Base-by-base conservation (phyloP, 257 asterid genomes). In the Mitragyna speciosa region DNA sequence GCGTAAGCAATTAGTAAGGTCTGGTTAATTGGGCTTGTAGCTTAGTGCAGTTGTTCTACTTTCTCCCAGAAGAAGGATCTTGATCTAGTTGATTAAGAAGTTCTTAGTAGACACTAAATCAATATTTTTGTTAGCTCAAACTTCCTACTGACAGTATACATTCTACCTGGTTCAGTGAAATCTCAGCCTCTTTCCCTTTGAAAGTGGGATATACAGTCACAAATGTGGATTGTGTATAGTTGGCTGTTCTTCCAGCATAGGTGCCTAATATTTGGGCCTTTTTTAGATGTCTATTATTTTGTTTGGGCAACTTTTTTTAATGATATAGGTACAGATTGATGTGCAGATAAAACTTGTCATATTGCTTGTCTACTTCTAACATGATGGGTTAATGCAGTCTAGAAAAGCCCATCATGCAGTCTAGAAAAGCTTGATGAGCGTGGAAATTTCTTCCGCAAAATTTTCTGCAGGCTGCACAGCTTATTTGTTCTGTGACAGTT, bases 1-100 rank as follows among this genome's bases (percentile, higher is more conserved):
- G 92, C 94, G 11, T 89, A 87, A 76, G 70, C 73, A 70, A 43
- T 51, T 59, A 24, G 28, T 8, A 48, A 41, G 26, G 43, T 59
- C 43, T 24, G 19, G 51, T 54, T 26, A 75, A 56, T 58, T 28
- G 12, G n/a, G 12, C 16, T 16, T n/a, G 48, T 75, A 61, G 59
- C 36, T 43, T 41, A 19, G 14, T 7, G 4, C 28, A 56, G 11
- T 14, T 72, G 19, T 48, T 2, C 1, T 3, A 72, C 43, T 12
- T 28, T 9, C 15, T 63, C 69, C 33, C 28, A 12, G 12, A 75
- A 6, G 28, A 71, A 26, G 71, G 58, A 41, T 45, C 79, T 52
- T 59, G 14, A 65, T 12, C 43, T 65, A 65, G 70, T 14, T 76
- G 43, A 41, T 52, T 24, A 41, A 59, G 20, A 56, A 12, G 36